phyloP scores from a whole-genome alignment of 352 stramenopile genomes.

The Achlya hypogyna region DNA sequence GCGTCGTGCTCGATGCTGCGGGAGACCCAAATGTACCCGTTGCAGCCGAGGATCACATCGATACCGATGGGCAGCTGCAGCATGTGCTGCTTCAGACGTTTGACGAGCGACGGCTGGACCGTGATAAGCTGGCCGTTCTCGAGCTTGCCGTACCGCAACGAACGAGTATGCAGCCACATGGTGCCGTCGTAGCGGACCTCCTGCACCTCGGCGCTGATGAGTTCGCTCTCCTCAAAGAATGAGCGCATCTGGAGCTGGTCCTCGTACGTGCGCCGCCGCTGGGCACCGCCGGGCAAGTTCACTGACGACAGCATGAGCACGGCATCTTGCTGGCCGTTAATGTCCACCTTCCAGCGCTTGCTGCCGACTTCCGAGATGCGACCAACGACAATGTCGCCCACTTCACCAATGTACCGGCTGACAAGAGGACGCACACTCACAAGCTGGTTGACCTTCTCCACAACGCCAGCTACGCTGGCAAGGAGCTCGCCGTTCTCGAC shows the following conservation, averaged over 20 bases:
- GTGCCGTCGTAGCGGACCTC: slow-evolving; percentile 88
- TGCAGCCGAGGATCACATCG: slow-evolving; percentile 90
- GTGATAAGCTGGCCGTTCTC: slow-evolving; percentile 91
- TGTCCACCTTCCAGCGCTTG: slow-evolving; percentile 94
- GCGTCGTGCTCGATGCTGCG: slow-evolving; percentile 57
- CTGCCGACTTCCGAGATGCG: slow-evolving; percentile 88
- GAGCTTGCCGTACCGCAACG: slow-evolving; percentile 91
- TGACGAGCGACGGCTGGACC: slow-evolving; percentile 85
- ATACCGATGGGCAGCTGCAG: slow-evolving; percentile 75
- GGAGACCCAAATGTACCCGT: slow-evolving; percentile 94
- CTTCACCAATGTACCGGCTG: slow-evolving; percentile 89
- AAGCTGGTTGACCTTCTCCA: slow-evolving; percentile 95
- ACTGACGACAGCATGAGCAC: slow-evolving; percentile 91
- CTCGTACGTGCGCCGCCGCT: slow-evolving; percentile 94
- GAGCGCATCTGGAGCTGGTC: slow-evolving; percentile 95
- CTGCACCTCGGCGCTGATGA: slow-evolving; percentile 90
- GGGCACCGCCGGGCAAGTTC: slow-evolving; percentile 90
- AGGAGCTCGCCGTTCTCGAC: slow-evolving; percentile 84
- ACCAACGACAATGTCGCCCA: slow-evolving; percentile 96
- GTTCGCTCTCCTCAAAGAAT: slow-evolving; percentile 93
- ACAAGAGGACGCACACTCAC: slow-evolving; percentile 89
- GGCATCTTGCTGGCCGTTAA: slow-evolving; percentile 76
- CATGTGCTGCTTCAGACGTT: slow-evolving; percentile 93
- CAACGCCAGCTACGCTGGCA: slow-evolving; percentile 88
- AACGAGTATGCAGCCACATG: slow-evolving; percentile 90